Evolutionary conservation across 2,329 filamentous ascomycete genomes (phyloP).

Genomic region (Coniochaeta pulveracea): DNA sequence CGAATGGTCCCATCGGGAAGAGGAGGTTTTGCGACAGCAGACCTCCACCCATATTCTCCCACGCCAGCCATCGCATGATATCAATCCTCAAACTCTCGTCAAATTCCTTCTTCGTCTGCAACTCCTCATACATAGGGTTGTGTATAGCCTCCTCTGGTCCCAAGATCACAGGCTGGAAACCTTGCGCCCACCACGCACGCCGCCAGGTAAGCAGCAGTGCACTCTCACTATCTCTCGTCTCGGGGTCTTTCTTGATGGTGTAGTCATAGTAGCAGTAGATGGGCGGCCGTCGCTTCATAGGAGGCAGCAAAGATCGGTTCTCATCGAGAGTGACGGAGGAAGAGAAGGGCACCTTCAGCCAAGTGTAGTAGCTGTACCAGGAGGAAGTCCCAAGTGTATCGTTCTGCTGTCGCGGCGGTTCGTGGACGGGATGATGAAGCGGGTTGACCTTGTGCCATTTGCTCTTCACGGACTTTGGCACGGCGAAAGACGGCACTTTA

Average conservation of each 20-base stretch:
- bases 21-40: slow-evolving; percentile 69
- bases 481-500: slow-evolving; percentile 36
- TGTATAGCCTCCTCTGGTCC: slow-evolving; percentile 70
- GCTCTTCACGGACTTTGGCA: slow-evolving; percentile 32
- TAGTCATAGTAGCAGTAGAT: slow-evolving; percentile 90
- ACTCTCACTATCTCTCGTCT: slow-evolving; percentile 61
- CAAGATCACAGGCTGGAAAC: slow-evolving; percentile 76
- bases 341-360: slow-evolving; percentile 77
- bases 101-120: slow-evolving; percentile 50
- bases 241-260: slow-evolving; percentile 47
- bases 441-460: slow-evolving; percentile 45
- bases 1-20: slow-evolving; percentile 69
- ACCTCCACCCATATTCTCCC: slow-evolving; percentile 82
- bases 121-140: slow-evolving; percentile 64
- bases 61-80: slow-evolving; percentile 79
- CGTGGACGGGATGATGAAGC: slow-evolving; percentile 57
- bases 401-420: slow-evolving; percentile 58
- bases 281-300: slow-evolving; percentile 54
- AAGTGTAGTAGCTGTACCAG: slow-evolving; percentile 86
- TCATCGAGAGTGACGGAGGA: slow-evolving; percentile 71
- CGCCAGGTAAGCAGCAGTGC: slow-evolving; percentile 78
- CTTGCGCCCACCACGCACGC: slow-evolving; percentile 89
- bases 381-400: slow-evolving; percentile 67
- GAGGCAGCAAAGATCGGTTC: slow-evolving; percentile 72
- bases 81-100: slow-evolving; percentile 54